Conservation (phyloP, 371 early-diverging fungal genomes). For the Lichtheimia ornata region DNA sequence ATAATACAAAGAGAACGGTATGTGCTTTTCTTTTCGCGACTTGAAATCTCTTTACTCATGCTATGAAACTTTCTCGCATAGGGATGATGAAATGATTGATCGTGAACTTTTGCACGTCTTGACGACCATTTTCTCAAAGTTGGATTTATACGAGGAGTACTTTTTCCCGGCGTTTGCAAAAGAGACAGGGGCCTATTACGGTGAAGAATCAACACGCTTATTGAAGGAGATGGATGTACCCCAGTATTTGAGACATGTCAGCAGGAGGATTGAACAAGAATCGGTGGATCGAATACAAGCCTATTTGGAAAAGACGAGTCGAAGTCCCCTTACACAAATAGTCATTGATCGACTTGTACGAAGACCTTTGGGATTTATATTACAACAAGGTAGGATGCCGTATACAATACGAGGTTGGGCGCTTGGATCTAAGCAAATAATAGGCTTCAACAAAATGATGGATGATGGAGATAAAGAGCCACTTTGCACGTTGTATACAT, state of each 20-base stretch:
- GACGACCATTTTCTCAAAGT: slow-evolving; percentile 78
- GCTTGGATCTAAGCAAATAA: background rate
- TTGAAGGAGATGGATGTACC: slow-evolving; percentile 51
- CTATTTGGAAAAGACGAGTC: slow-evolving; percentile 73
- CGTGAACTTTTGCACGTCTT: slow-evolving; percentile 60
- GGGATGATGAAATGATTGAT: slow-evolving; percentile 59
- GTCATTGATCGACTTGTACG: slow-evolving; percentile 68
- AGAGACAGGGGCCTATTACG: slow-evolving; percentile 68
- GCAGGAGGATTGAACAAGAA: slow-evolving; percentile 68
- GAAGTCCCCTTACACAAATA: slow-evolving; percentile 54
- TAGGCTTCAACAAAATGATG: slow-evolving; percentile 76
- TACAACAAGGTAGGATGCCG: slow-evolving; percentile 58
- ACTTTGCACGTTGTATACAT: slow-evolving; percentile 54
- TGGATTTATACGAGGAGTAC: slow-evolving; percentile 64
- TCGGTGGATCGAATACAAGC: slow-evolving; percentile 58
- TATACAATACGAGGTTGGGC: too few species aligned
- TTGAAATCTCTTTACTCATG: too few species aligned
- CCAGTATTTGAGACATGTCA: slow-evolving; percentile 64
- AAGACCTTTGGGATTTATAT: slow-evolving; percentile 55
- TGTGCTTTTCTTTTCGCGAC: too few species aligned
- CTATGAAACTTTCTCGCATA: slow-evolving; percentile 13
- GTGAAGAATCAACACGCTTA: slow-evolving; percentile 58
- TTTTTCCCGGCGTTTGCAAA: slow-evolving; percentile 73
- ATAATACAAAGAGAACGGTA: slow-evolving; percentile 30
- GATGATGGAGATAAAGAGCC: slow-evolving; percentile 56